Percentiles rank a stretch among this genome's conserved stretches.
Evolutionary conservation across 345 rosid genomes (phyloP).

Genomic region (Laguncularia racemosa): DNA sequence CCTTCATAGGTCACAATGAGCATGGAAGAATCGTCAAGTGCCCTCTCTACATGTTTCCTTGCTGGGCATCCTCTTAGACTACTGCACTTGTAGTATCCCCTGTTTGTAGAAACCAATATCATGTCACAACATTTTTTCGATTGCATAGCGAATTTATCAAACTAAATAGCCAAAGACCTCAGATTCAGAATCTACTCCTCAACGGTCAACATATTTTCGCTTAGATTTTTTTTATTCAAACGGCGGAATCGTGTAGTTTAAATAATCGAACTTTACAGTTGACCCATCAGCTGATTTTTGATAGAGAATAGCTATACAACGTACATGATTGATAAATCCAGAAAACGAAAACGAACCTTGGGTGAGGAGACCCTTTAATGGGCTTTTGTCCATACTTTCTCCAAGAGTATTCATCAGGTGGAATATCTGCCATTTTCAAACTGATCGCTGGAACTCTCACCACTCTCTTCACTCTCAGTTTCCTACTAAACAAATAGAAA

Average conservation of each 20-base stretch:
- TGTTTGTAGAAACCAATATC: constrained; percentile 17
- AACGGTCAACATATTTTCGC: too few relatives aligned
- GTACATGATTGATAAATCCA: too few relatives aligned
- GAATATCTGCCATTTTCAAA: constrained; percentile 82
- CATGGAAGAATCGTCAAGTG: constrained; percentile 75
- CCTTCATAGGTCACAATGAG: constrained; percentile 88
- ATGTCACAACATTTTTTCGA: neutral
- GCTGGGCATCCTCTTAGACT: constrained; percentile 95
- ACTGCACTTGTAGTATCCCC: constrained; percentile 98
- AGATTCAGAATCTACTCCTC: too few relatives aligned
- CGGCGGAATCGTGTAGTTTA: too few relatives aligned
- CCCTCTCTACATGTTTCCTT: constrained; percentile 93
- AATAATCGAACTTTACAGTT: too few relatives aligned
- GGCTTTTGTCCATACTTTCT: constrained; percentile 98
- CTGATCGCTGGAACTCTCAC: constrained; percentile 92
- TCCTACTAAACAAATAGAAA: constrained; percentile 28
- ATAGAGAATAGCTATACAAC: too few relatives aligned
- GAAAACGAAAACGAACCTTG: constrained; percentile 39
- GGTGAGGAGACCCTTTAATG: constrained; percentile 95
- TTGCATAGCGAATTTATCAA: too few relatives aligned
- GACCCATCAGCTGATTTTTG: too few relatives aligned
- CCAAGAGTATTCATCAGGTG: constrained; percentile 96
- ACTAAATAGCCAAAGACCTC: too few relatives aligned
- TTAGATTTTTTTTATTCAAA: too few relatives aligned
- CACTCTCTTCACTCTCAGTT: constrained; percentile 54